These are phyloP conservation scores for Incumbomyces lentus DNA, from an alignment of 2,329 filamentous ascomycete genomes.

Conservation along the genomic window DNA sequence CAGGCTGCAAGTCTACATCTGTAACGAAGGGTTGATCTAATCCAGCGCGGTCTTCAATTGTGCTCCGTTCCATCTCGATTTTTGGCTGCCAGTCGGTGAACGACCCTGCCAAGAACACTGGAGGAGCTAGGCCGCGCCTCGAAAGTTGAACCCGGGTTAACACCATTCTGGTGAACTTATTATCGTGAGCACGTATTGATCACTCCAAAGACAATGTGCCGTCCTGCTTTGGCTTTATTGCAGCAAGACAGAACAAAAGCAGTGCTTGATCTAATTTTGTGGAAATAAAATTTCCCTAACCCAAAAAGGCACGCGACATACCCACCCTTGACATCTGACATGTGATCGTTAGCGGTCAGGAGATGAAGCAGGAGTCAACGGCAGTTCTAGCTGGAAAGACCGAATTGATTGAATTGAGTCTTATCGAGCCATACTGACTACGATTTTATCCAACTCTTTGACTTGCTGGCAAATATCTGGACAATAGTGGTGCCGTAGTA, in stretches of 20 bases:
- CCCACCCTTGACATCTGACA: too few species aligned
- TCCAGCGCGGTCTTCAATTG: constrained; percentile 39
- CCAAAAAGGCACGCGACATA: too few species aligned
- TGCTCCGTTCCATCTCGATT: constrained; percentile 51
- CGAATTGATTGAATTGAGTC: neutral
- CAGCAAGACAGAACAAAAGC: too few species aligned
- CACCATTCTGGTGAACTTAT: constrained; percentile 23
- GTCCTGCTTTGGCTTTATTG: too few species aligned
- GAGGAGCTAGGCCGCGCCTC: constrained; percentile 50
- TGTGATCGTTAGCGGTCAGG: too few species aligned
- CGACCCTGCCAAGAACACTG: constrained; percentile 60
- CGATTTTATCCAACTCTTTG: constrained; percentile 56
- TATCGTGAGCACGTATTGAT: too few species aligned
- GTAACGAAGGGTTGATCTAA: constrained; percentile 47
- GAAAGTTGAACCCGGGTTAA: constrained; percentile 51
- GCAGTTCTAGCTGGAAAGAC: too few species aligned
- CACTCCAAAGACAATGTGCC: too few species aligned
- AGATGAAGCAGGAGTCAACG: too few species aligned
- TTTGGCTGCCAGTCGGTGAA: constrained; percentile 56
- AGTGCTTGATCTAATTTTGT: too few species aligned
- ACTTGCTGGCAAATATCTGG: constrained; percentile 73
- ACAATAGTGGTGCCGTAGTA: constrained; percentile 75
- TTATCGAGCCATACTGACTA: constrained; percentile 27
- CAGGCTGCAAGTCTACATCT: constrained; percentile 44
- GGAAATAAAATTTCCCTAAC: too few species aligned